Base-by-base conservation (phyloP, 2,329 filamentous ascomycete species). In the Penicillium sp. region DNA sequence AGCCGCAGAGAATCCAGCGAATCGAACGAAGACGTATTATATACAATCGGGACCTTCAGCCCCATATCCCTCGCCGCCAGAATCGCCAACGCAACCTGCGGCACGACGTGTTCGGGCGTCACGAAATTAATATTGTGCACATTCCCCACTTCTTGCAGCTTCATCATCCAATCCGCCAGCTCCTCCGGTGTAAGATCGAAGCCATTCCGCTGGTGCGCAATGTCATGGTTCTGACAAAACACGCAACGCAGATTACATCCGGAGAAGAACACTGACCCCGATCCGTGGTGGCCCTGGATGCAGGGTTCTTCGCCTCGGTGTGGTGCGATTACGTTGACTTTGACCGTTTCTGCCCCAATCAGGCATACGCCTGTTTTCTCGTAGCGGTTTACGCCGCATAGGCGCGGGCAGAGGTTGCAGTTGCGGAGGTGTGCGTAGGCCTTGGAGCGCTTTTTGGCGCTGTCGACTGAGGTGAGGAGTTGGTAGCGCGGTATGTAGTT, bases 81-180 rank as follows among this genome's bases (percentile, higher is more conserved):
- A 63, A 94, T 90, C 14, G 86, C 87, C 30, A 94, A 76, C 1
- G 83, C 89, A 9, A 94, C 88, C 68, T 94, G 90, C 0, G 90
- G 89, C 3, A 91, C 90, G 18, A 95, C 88, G 69, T 95, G 91
- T 68, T 95, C 90, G 0, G 90, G 90, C 0, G 90, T 95, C 57
- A 95, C 83, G 21, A 93, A 83, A 70, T 96, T 94, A 78, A 95
- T 92, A 69, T 94, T 94, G 75, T 95, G 90, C n/a, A 90, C 88
- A 8, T 80, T 76, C n/a, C 89, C 90, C 2, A 90, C 81, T 26
- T 89, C 80, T 68, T 94, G 90, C 45, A 95, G 76, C 74, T 94
- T 94, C 57, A 94, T 65, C 71, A 88, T 92, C 90, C 90, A 94
- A 53, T 88, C 85, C 5, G 82, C 90, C 4, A 96, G 80, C 67